Evolutionary conservation across 371 early-diverging fungal species (phyloP).

Genomic region (Mucor velutinosus): DNA sequence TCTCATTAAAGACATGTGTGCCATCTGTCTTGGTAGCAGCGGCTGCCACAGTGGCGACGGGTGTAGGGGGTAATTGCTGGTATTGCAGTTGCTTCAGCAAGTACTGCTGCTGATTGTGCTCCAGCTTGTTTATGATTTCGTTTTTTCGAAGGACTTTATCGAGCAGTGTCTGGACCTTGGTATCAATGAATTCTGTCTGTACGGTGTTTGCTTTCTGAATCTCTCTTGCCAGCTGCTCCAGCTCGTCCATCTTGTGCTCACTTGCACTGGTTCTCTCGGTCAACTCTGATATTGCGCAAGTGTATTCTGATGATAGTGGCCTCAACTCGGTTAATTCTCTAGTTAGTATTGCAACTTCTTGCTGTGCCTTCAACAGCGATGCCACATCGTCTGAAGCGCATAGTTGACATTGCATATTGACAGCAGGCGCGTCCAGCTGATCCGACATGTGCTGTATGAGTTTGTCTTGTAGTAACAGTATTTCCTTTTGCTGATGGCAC

Average conservation of each 20-base stretch:
- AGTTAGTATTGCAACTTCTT: not conserved
- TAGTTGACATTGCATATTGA: not conserved
- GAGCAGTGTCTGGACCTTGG: slow-evolving; percentile 17
- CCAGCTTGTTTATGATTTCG: slow-evolving; percentile 9
- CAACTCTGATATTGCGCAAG: not conserved
- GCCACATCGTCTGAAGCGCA: not conserved
- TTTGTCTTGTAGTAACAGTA: slow-evolving; percentile 35
- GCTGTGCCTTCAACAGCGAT: not conserved
- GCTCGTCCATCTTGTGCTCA: slow-evolving; percentile 1
- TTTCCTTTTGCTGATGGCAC: slow-evolving; percentile 18
- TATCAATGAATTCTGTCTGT: slow-evolving; percentile 22
- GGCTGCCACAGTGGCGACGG: not conserved
- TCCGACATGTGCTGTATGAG: slow-evolving; percentile 28
- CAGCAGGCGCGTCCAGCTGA: slow-evolving; percentile 6
- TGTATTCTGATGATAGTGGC: slow-evolving; percentile 4
- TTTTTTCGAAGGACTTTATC: slow-evolving; percentile 9
- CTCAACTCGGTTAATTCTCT: slow-evolving; percentile 1
- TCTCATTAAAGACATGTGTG: not conserved
- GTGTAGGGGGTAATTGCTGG: not conserved
- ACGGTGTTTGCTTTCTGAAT: slow-evolving; percentile 15
- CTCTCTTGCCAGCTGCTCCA: slow-evolving; percentile 2
- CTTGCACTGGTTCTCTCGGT: not conserved
- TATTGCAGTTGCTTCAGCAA: not conserved
- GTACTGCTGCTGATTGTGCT: slow-evolving; percentile 7
- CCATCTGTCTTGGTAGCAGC: not conserved